Base-by-base conservation (phyloP, 371 early-diverging fungal genomes). In the Homolaphlyctis polyrhiza region DNA sequence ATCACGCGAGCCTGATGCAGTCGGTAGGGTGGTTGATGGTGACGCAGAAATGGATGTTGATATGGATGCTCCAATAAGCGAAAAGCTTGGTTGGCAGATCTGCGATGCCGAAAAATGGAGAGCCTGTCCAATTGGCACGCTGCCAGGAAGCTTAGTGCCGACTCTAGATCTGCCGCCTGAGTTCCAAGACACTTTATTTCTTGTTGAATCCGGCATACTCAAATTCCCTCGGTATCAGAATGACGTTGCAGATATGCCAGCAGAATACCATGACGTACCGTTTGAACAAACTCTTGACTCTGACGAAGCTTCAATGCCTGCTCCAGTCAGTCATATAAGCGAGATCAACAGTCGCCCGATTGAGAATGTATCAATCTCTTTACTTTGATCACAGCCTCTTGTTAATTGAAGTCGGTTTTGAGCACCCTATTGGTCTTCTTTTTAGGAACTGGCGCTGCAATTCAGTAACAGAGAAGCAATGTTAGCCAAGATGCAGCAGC, bases 361-460 rank as follows among this genome's bases (percentile, higher is more conserved):
- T n/a, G n/a, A n/a, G n/a, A n/a, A n/a, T n/a, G n/a, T n/a, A n/a
- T n/a, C n/a, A n/a, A n/a, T n/a, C n/a, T n/a, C n/a, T n/a, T n/a
- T n/a, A n/a, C n/a, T n/a, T n/a, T n/a, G n/a, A n/a, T n/a, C n/a
- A n/a, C n/a, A n/a, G n/a, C n/a, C 39, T 18, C 39, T 39, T 18
- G 8, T 59, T 49, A 61, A 14, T n/a, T 13, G 8, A 62, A 35
- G n/a, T 62, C 61, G 18, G 62, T 34, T 50, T 68, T 71, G 14
- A 68, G 48, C 14, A 60, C 34, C 27, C 72, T 58, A 63, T 65
- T 68, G 0, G 86, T 69, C 72, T 96, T 96, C 70, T 88, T 91
- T 73, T 88, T 85, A n/a, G 96, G 95, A 6, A 76, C 78, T 23
- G 95, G 95, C 0, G 96, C 92, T 91, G 70, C 21, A 57, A 21